Conservation (phyloP, 2,329 filamentous ascomycete species). For the Nemania sp. region DNA sequence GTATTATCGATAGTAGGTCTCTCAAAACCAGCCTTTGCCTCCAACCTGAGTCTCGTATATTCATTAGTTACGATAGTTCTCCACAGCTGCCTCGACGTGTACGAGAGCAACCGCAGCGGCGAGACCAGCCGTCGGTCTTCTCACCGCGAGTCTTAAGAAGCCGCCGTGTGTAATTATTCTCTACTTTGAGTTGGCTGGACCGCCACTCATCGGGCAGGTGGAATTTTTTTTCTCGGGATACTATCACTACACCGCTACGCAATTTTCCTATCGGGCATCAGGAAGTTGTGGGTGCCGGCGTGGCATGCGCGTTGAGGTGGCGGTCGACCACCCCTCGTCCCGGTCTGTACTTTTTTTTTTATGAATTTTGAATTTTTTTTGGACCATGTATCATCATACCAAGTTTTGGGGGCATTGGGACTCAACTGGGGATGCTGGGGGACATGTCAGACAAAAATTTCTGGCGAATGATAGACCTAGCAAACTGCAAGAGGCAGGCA, state of each 20-base stretch:
- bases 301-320: constrained; percentile 33
- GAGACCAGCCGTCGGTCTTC: constrained; percentile 44
- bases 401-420: constrained; percentile 31
- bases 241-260: constrained; percentile 34
- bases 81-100: constrained; percentile 59
- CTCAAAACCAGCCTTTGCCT: background rate
- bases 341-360: constrained; percentile 26
- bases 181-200: constrained; percentile 44
- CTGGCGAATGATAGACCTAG: constrained; percentile 41
- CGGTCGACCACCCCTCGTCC: constrained; percentile 32
- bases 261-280: constrained; percentile 35
- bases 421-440: constrained; percentile 33
- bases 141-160: constrained; percentile 36
- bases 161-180: constrained; percentile 38
- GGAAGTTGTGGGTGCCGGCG: constrained; percentile 38
- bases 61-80: constrained; percentile 45
- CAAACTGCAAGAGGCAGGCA: constrained; percentile 34
- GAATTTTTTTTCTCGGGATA: constrained; percentile 33
- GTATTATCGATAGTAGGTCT: constrained; percentile 82
- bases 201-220: constrained; percentile 34
- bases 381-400: constrained; percentile 36
- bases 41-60: constrained; percentile 1
- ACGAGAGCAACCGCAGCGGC: constrained; percentile 55
- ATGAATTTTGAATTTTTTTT: constrained; percentile 19
- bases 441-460: constrained; percentile 35